Percentiles rank a stretch among this genome's conserved stretches.
Evolutionary conservation across 2,329 filamentous ascomycete genomes (phyloP).

Genomic region (Aspergillus sp.): DNA sequence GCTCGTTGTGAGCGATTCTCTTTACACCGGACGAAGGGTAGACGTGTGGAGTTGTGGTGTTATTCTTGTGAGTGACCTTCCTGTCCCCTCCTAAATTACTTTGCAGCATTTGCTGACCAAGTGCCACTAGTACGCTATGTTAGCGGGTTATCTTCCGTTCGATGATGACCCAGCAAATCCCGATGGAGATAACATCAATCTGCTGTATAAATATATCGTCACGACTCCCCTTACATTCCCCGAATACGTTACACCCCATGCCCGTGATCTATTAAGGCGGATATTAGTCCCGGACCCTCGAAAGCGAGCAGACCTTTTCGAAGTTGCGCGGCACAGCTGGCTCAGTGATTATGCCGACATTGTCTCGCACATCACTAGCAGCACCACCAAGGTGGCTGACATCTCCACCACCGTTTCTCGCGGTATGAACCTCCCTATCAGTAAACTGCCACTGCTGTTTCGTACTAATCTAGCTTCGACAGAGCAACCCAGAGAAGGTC

Average conservation of each 20-base stretch:
- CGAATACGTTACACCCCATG: slow-evolving; percentile 97
- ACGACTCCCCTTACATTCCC: slow-evolving; percentile 96
- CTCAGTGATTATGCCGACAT: slow-evolving; percentile 95
- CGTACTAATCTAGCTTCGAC: slow-evolving; percentile 20
- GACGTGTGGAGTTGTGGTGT: slow-evolving; percentile 99
- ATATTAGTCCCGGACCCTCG: slow-evolving; percentile 95
- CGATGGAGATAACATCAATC: slow-evolving; percentile 98
- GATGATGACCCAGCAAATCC: slow-evolving; percentile 98
- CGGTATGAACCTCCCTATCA: slow-evolving; percentile 42
- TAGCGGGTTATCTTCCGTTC: slow-evolving; percentile 95
- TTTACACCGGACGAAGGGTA: slow-evolving; percentile 96
- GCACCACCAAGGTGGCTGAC: slow-evolving; percentile 81
- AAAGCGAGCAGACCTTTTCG: slow-evolving; percentile 92
- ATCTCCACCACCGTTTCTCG: slow-evolving; percentile 72
- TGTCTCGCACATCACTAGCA: slow-evolving; percentile 95
- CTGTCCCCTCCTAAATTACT: background rate
- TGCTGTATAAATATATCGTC: slow-evolving; percentile 98
- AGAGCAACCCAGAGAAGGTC: slow-evolving; percentile 56
- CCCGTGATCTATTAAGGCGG: slow-evolving; percentile 83
- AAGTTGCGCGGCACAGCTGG: slow-evolving; percentile 97
- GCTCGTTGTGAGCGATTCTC: slow-evolving; percentile 91
- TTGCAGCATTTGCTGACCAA: background rate
- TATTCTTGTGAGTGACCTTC: slow-evolving; percentile 71
- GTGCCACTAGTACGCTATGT: slow-evolving; percentile 83
- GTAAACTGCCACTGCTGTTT: background rate